Base-by-base conservation (phyloP, 2,329 filamentous ascomycete genomes). In the Ceratocystis variospora region DNA sequence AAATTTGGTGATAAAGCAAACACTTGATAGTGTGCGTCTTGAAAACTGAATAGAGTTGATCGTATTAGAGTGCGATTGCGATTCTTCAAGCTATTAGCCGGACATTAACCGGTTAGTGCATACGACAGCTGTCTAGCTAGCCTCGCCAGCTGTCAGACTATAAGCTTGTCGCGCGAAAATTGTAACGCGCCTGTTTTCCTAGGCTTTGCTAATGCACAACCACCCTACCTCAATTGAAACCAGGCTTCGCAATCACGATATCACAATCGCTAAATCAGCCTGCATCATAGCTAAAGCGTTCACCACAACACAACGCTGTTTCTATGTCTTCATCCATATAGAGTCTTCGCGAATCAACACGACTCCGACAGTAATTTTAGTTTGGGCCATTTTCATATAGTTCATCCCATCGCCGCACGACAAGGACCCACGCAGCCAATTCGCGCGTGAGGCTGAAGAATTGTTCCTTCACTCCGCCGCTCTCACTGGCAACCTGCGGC, bases 101-200 rank as follows among this genome's bases (percentile, higher is more conserved):
- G 15, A 41, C 0, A 41, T 15, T 41, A 41, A 4, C 37, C 37
- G 37, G 5, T 2, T 0, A 4, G 1, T 1, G 3, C 1, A 15
- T 0, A 12, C 1, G 10, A 15, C 37, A 41, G 37, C 37, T 41
- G 37, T 10, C 12, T 10, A 15, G 0, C 1, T 1, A 15, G 37
- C 12, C 5, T 0, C 12, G 37, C 37, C 37, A 41, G 10, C 37
- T 41, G 37, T 10, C 37, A 15, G 3, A 5, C 10, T 15, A 5
- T 15, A 41, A 41, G 37, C 37, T 57, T 28, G 61, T 50, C 61
- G 61, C 61, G 61, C 46, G 48, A 63, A 63, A 50, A 28, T 31
- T 45, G 44, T n/a, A 50, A 63, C 61, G 61, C 61, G 61, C 44
- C 25, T 57, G 53, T 57, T 31, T 57, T 8, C 50, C 50, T 25